A percentile compares a stretch with the other conserved stretches of the same genome.
Evolutionary conservation across 169 alveolate genomes (phyloP).

Genomic region (Eimeria necatrix): DNA sequence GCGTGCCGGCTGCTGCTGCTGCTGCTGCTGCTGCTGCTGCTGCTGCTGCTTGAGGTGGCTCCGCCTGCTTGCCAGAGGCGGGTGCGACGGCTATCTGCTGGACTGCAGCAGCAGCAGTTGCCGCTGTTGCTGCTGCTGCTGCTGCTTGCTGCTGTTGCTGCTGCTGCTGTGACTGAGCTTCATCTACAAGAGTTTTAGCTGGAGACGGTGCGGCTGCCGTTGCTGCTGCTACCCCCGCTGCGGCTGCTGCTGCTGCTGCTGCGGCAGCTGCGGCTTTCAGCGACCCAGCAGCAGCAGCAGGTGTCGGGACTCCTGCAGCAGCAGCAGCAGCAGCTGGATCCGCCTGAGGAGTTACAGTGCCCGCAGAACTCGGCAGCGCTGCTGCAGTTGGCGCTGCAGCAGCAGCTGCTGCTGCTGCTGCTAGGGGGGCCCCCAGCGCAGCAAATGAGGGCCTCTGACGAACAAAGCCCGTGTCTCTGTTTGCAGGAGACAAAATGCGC

Average conservation of each 20-base stretch:
- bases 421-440: neutral
- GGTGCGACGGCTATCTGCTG: neutral
- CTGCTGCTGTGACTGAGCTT: conserved; percentile 45
- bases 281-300: neutral
- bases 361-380: neutral
- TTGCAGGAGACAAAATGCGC: conserved; percentile 9
- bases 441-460: conserved; percentile 1
- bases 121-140: neutral
- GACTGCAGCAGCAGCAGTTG: conserved; percentile 26
- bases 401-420: conserved; percentile 20
- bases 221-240: conserved; percentile 19
- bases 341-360: neutral
- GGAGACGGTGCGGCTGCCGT: neutral
- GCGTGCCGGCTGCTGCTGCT: conserved; percentile 37
- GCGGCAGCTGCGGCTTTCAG: neutral
- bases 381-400: neutral
- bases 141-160: neutral
- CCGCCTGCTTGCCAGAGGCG: neutral
- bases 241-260: conserved; percentile 20
- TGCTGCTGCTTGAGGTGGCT: conserved; percentile 8
- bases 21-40: conserved; percentile 17
- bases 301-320: neutral
- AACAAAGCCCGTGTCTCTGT: neutral
- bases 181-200: neutral
- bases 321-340: neutral